Percentiles rank a stretch among this genome's conserved stretches.
Conservation (phyloP, 768 basidiomycete genomes). For the Dioszegia crocea region DNA sequence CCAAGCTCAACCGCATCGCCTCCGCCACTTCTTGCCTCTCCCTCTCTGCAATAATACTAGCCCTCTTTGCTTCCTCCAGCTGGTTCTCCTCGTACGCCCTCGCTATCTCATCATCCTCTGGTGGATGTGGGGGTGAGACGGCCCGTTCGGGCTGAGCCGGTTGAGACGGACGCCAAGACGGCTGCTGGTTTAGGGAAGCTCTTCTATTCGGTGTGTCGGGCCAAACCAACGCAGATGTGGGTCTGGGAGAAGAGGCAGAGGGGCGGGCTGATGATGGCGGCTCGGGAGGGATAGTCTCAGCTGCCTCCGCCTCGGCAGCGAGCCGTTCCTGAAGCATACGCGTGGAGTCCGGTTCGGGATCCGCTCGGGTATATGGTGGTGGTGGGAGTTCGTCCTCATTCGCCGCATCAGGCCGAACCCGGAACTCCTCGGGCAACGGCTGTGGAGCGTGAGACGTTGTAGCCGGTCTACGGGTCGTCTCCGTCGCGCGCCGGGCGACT, state of each 20-base stretch:
- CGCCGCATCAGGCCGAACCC: not conserved
- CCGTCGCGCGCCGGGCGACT: conserved; percentile 4
- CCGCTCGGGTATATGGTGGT: conserved; percentile 42
- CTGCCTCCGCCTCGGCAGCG: conserved; percentile 31
- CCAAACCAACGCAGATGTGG: not conserved
- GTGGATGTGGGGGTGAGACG: conserved; percentile 2
- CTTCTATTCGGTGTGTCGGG: not conserved
- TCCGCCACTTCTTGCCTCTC: conserved; percentile 41
- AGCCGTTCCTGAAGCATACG: conserved; percentile 38
- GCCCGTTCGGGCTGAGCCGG: not conserved
- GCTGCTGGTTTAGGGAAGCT: not conserved
- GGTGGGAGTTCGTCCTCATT: conserved; percentile 39
- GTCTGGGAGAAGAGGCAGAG: not conserved
- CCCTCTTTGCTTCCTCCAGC: conserved; percentile 40
- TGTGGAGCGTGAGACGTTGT: not conserved
- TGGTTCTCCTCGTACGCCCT: conserved; percentile 38
- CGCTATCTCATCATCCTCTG: conserved; percentile 26
- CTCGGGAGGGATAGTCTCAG: conserved; percentile 2
- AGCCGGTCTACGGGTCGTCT: not conserved
- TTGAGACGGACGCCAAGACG: not conserved
- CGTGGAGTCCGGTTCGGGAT: conserved; percentile 47
- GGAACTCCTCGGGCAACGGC: conserved; percentile 7
- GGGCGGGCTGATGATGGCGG: not conserved
- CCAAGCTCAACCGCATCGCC: conserved; percentile 36
- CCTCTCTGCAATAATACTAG: conserved; percentile 24